A percentile compares a stretch with the other conserved stretches of the same genome.
Conservation (phyloP, 805 yeast genomes). For the Kuraishia cidri region DNA sequence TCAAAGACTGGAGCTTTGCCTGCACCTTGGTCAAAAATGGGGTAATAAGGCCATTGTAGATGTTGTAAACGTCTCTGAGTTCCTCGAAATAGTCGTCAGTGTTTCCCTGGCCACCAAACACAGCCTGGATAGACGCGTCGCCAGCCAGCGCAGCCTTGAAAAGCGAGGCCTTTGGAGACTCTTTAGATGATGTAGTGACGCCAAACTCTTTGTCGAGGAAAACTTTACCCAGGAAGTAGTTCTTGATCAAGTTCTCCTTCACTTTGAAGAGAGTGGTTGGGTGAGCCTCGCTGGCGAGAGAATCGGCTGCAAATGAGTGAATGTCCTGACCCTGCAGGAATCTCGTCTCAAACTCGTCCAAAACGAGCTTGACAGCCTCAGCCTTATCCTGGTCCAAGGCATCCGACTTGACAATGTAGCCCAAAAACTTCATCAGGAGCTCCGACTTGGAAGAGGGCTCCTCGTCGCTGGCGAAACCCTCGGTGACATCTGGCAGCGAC, state of each 20-base stretch:
- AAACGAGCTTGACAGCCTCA: constrained; percentile 60
- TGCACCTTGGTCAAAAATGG: constrained; percentile 70
- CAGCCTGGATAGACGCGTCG: constrained; percentile 63
- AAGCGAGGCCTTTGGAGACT: constrained; percentile 28
- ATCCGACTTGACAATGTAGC: constrained; percentile 38
- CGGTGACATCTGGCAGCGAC: constrained; percentile 71
- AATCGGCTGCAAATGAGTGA: constrained; percentile 76
- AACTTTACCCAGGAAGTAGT: constrained; percentile 49
- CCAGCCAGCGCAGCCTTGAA: constrained; percentile 51
- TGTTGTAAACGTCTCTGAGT: constrained; percentile 72
- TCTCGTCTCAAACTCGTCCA: constrained; percentile 78
- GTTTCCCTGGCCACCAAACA: constrained; percentile 99
- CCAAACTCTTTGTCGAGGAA: constrained; percentile 17
- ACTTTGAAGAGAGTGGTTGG: constrained; percentile 69
- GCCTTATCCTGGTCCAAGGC: constrained; percentile 17
- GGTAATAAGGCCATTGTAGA: constrained; percentile 65
- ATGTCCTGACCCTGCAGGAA: constrained; percentile 73
- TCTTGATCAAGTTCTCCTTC: constrained; percentile 59
- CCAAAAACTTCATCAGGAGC: constrained; percentile 75
- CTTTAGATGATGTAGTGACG: constrained; percentile 13
- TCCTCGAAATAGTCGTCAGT: constrained; percentile 97
- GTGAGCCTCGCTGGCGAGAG: constrained; percentile 45
- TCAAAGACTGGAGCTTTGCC: constrained; percentile 54
- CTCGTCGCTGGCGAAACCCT: constrained; percentile 75
- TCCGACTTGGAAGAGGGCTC: constrained; percentile 87